Conservation (phyloP, 345 rosid species). For the Carallia brachiata region DNA sequence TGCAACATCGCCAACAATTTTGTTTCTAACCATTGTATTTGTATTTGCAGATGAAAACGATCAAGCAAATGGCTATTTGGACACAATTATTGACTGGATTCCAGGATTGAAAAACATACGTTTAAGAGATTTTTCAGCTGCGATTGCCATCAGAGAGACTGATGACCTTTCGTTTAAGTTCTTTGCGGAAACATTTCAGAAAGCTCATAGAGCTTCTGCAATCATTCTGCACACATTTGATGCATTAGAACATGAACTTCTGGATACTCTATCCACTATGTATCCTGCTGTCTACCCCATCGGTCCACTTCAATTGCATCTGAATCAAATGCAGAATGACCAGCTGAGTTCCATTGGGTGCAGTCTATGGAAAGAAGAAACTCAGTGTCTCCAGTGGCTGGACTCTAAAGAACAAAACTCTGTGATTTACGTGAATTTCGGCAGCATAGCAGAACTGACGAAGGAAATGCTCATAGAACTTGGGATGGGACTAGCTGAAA, state of each 20-base stretch:
- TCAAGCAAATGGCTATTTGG: background rate
- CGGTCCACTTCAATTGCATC: conserved; percentile 1
- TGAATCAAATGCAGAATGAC: background rate
- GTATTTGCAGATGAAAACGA: background rate
- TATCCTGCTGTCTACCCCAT: background rate
- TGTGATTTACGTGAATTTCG: background rate
- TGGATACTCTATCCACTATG: background rate
- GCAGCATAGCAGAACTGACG: background rate
- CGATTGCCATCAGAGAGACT: background rate
- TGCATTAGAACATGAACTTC: background rate
- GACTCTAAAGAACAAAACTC: background rate
- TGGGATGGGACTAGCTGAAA: background rate
- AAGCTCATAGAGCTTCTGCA: background rate
- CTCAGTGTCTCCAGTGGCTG: conserved; percentile 1
- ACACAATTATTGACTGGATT: background rate
- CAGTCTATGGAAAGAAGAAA: background rate
- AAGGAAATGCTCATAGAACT: background rate
- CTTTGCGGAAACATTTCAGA: background rate
- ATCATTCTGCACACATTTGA: background rate
- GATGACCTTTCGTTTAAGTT: background rate
- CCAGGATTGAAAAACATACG: conserved; percentile 4
- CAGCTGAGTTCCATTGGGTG: background rate
- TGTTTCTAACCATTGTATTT: background rate
- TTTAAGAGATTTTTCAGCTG: background rate
- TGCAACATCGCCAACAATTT: background rate